Conservation (phyloP, 139 green algal genomes). For the Tetratostichococcus sp. region DNA sequence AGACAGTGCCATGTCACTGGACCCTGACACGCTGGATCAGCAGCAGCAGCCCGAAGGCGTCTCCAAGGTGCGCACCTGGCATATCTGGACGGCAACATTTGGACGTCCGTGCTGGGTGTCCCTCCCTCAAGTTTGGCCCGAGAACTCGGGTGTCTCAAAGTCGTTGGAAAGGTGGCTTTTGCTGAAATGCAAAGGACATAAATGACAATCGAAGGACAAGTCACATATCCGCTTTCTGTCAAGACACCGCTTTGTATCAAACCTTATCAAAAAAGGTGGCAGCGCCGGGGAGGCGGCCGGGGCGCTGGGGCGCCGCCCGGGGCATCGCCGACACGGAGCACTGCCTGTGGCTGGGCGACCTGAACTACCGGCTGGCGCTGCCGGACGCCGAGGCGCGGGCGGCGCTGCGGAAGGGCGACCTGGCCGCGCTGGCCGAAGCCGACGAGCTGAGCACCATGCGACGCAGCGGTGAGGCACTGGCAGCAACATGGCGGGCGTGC, state of each 20-base stretch:
- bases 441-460: slow-evolving; percentile 56
- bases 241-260: too few relatives aligned
- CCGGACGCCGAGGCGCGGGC: slow-evolving; percentile 6
- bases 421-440: slow-evolving; percentile 33
- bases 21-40: background rate
- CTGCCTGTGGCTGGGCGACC: slow-evolving; percentile 81
- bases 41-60: background rate
- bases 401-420: slow-evolving; percentile 10
- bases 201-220: too few relatives aligned
- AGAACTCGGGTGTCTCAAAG: too few relatives aligned
- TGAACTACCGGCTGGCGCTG: slow-evolving; percentile 81
- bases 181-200: too few relatives aligned
- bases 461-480: background rate
- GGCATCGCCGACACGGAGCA: slow-evolving; percentile 32
- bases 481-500: too few relatives aligned
- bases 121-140: too few relatives aligned
- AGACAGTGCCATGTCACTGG: background rate
- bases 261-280: too few relatives aligned
- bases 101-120: too few relatives aligned
- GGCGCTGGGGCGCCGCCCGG: slow-evolving; percentile 19
- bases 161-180: too few relatives aligned
- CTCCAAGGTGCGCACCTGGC: background rate
- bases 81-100: too few relatives aligned
- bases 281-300: background rate
- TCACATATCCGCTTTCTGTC: too few relatives aligned